Percentiles rank a stretch among this genome's conserved stretches.
These are phyloP conservation scores for Wickerhamomyces strasburgensis DNA, from an alignment of 805 yeast genomes.

Conservation along the genomic window DNA sequence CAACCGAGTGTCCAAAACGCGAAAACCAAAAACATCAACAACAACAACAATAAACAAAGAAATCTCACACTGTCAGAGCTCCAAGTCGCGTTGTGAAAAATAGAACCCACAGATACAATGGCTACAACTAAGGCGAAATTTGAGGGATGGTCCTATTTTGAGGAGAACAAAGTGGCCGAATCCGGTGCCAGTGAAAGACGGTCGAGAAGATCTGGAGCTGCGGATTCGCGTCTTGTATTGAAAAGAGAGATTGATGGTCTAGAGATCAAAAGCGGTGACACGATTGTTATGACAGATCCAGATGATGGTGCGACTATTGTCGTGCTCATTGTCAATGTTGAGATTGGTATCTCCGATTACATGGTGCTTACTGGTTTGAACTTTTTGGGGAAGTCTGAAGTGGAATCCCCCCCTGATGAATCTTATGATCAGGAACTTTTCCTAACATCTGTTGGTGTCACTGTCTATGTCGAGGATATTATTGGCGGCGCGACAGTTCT, in stretches of 20 bases:
- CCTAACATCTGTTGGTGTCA: conserved; percentile 45
- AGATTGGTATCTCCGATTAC: conserved; percentile 43
- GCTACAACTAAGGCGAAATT: conserved; percentile 18
- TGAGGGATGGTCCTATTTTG: conserved; percentile 21
- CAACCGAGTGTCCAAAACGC: too few species aligned
- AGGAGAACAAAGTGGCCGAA: conserved; percentile 2
- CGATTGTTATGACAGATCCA: conserved; percentile 38
- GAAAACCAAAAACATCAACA: background rate
- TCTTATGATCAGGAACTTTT: conserved; percentile 43
- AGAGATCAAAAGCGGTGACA: conserved; percentile 48
- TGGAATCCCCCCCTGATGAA: conserved; percentile 27
- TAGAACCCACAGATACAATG: conserved; percentile 9
- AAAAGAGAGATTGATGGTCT: conserved; percentile 42
- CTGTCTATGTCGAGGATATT: conserved; percentile 39
- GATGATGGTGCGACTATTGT: conserved; percentile 32
- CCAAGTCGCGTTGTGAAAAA: background rate
- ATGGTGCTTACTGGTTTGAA: conserved; percentile 45
- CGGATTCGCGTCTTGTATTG: conserved; percentile 20
- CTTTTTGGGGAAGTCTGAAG: conserved; percentile 40
- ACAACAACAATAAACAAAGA: background rate
- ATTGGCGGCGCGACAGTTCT: conserved; percentile 41
- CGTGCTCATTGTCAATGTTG: conserved; percentile 47
- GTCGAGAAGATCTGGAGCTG: conserved; percentile 13
- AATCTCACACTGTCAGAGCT: background rate
- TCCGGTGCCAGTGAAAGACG: background rate